Percentiles rank a stretch among this genome's conserved stretches.
phyloP scores from a whole-genome alignment of 805 yeast species.

The Helenozyma baotianmanensis region DNA sequence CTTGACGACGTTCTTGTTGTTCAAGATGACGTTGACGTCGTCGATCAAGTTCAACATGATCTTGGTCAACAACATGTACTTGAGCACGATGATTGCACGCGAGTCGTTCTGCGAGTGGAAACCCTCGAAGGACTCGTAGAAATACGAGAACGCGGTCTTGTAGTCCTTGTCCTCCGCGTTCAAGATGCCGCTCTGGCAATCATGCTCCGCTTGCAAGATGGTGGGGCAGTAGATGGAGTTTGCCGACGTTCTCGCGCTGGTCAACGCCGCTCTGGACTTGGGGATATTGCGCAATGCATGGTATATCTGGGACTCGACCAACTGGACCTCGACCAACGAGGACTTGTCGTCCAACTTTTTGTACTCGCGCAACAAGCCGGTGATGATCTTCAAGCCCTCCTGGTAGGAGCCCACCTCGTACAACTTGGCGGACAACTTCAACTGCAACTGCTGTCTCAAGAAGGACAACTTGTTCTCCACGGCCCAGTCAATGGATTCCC shows the following conservation, averaged over 20 bases:
- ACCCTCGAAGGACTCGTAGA: slow-evolving; percentile 92
- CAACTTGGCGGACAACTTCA: slow-evolving; percentile 74
- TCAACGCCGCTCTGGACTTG: slow-evolving; percentile 85
- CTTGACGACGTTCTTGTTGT: slow-evolving; percentile 62
- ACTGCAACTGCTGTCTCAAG: slow-evolving; percentile 80
- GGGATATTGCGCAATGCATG: slow-evolving; percentile 89
- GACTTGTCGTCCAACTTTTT: slow-evolving; percentile 94
- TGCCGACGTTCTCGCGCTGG: slow-evolving; percentile 96
- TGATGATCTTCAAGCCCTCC: slow-evolving; percentile 69
- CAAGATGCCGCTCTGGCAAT: slow-evolving; percentile 89
- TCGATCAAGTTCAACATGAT: slow-evolving; percentile 86
- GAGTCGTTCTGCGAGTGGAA: slow-evolving; percentile 64
- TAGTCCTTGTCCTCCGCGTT: slow-evolving; percentile 97
- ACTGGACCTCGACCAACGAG: slow-evolving; percentile 90
- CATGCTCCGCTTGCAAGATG: slow-evolving; percentile 88
- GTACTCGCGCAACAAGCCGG: slow-evolving; percentile 72
- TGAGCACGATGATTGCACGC: slow-evolving; percentile 69
- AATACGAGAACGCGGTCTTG: slow-evolving; percentile 92
- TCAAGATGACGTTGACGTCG: slow-evolving; percentile 76
- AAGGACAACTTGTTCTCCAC: slow-evolving; percentile 76
- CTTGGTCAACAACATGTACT: slow-evolving; percentile 88
- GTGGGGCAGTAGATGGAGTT: slow-evolving; percentile 95
- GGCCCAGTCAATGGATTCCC: slow-evolving; percentile 86
- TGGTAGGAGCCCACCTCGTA: slow-evolving; percentile 61
- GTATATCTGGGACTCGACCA: slow-evolving; percentile 83